These are phyloP conservation scores for Lactarius akahatsu DNA, from an alignment of 768 basidiomycete species.

Conservation along the genomic window DNA sequence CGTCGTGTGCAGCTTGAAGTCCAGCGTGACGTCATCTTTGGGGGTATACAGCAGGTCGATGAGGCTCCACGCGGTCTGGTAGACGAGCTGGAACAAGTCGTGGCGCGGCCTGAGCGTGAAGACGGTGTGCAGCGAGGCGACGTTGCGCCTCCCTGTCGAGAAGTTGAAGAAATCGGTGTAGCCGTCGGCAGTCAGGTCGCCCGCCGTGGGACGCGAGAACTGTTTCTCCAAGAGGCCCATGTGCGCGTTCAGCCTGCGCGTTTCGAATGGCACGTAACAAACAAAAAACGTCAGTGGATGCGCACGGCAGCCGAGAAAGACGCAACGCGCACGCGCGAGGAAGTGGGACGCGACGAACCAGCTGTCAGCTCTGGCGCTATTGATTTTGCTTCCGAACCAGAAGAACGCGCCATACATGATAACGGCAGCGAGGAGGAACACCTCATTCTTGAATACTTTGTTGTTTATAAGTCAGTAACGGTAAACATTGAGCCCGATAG, in stretches of 20 bases:
- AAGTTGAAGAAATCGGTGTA: constrained; percentile 80
- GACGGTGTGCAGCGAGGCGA: constrained; percentile 76
- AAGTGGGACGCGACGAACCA: constrained; percentile 54
- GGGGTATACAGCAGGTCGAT: constrained; percentile 75
- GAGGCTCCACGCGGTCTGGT: constrained; percentile 60
- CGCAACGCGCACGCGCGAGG: not conserved
- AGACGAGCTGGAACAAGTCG: constrained; percentile 67
- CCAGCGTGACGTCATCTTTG: constrained; percentile 68
- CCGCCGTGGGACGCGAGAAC: constrained; percentile 67
- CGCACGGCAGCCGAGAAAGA: not conserved
- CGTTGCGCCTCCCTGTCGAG: constrained; percentile 80
- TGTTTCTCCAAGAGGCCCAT: constrained; percentile 59
- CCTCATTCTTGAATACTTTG: constrained; percentile 67
- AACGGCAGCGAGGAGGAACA: constrained; percentile 50
- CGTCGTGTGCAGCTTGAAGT: constrained; percentile 66
- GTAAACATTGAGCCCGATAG: not conserved
- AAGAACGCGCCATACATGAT: constrained; percentile 57
- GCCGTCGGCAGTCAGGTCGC: constrained; percentile 63
- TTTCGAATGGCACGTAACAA: constrained; percentile 6
- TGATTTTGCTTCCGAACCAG: constrained; percentile 59
- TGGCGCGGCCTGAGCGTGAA: constrained; percentile 80
- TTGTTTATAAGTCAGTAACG: not conserved
- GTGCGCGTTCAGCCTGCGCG: constrained; percentile 59
- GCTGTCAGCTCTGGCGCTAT: constrained; percentile 57
- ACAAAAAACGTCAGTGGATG: not conserved